Evolutionary conservation across 2,329 filamentous ascomycete genomes (phyloP).

Genomic region (Fusarium subtropicale): DNA sequence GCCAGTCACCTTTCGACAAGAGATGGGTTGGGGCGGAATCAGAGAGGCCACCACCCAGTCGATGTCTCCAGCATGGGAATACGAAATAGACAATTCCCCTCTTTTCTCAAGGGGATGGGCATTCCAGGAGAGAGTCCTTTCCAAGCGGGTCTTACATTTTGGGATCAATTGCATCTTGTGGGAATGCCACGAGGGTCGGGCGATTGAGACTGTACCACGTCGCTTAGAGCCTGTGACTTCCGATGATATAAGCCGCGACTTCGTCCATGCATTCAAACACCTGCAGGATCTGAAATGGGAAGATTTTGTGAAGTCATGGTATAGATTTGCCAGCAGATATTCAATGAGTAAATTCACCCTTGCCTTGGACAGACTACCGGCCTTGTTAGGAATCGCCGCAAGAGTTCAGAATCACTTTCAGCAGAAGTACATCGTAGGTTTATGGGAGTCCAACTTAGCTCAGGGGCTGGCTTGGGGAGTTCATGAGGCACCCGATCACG

Average conservation of each 20-base stretch:
- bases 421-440: not conserved
- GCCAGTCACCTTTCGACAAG: not conserved
- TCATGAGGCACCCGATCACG: not conserved
- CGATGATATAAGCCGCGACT: not conserved
- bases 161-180: not conserved
- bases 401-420: not conserved
- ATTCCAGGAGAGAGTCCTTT: not conserved
- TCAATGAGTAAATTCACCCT: not conserved
- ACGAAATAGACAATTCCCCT: not conserved
- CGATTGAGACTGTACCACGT: not conserved
- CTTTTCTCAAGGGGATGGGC: constrained; percentile 2
- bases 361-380: not conserved
- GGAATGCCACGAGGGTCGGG: not conserved
- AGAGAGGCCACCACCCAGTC: not conserved
- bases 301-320: not conserved
- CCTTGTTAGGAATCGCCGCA: not conserved
- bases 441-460: not conserved
- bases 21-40: not conserved
- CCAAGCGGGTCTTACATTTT: constrained; percentile 5
- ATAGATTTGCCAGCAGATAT: not conserved
- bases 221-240: not conserved
- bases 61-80: not conserved
- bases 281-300: fast-evolving
- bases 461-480: not conserved
- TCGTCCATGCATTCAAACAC: not conserved